These are phyloP conservation scores for Cajanus cajan DNA, from an alignment of 306 rosid genomes.

Conservation along the genomic window DNA sequence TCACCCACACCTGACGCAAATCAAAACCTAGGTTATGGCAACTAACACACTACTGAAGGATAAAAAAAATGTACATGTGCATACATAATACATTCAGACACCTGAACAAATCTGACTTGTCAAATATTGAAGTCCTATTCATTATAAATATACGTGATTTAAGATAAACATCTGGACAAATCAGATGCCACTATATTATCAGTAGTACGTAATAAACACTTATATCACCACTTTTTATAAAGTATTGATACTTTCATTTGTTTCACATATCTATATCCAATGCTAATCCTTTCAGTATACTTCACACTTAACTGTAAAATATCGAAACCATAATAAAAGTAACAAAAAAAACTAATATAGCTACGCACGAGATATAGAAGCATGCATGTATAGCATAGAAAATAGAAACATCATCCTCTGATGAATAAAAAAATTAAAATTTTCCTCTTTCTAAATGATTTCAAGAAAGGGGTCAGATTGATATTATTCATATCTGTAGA, in stretches of 20 bases:
- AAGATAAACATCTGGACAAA: not conserved
- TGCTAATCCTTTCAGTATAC: not conserved
- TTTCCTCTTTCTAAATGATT: no score
- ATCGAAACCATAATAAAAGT: not conserved
- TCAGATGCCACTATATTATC: not conserved
- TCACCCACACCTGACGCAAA: conserved; percentile 60
- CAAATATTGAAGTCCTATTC: not conserved
- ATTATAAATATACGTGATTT: not conserved
- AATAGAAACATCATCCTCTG: no score
- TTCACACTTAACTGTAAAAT: no score
- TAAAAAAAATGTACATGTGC: not conserved
- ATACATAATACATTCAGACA: not conserved
- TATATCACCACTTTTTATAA: not conserved
- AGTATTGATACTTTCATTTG: not conserved
- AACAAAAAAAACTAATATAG: no score
- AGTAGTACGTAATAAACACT: not conserved
- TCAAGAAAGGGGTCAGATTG: no score
- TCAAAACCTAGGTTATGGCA: conserved; percentile 11
- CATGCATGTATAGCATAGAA: no score
- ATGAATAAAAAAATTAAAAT: no score
- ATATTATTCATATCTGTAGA: no score
- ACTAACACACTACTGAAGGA: not conserved
- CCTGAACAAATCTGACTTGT: not conserved
- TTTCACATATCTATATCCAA: not conserved
- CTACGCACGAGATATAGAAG: no score